Evolutionary conservation across 306 rosid genomes (phyloP), one percentile per base, ranked within the genome.

Genomic region (Rubus parviflorus): DNA sequence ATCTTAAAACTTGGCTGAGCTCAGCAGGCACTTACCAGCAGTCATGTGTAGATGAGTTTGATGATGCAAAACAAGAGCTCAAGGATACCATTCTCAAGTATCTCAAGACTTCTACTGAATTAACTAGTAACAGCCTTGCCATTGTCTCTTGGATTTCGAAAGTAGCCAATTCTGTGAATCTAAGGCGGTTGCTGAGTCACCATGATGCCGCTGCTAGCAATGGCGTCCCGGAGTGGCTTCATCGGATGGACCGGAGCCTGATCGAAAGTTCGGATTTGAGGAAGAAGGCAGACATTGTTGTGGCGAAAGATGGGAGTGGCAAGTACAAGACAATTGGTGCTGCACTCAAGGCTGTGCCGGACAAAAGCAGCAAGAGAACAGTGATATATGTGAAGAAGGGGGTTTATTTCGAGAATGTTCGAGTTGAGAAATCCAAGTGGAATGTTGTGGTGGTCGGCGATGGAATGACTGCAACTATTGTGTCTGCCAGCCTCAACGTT

Each of bases 81-180:
- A 68, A 69, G 49, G 45, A 3, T 22, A 61, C 20, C 19, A 37
- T 83, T 71, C 52, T 2, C 11, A 83, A 61, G 48, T 64, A 75
- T 35, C 87, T 93, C 12, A 88, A 87, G 79, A 89, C 83, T 42
- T 85, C 93, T 2, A 88, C 89, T 35, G 92, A 93, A 45, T 45
- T 78, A 17, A 89, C 95, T 0, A 91, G 98, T 79, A 93, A 93
- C 56, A 87, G 95, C 60, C 93, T 93, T 7, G 97, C 98, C 67
- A 91, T 93, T 20, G 76, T 86, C 37, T 83, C 93, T 0, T 93
- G 87, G 87, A 78, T 93, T 4, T 80, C 83, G 10, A 64, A 73
- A 17, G 51, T 75, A 6, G 40, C 84, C 0, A 42, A 42, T 56
- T 77, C 87, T 4, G 45, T 87, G 41, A 82, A 76, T 41, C 78